A percentile compares a stretch with the other conserved stretches of the same genome.
Conservation (phyloP, 2,329 filamentous ascomycete genomes). For the Blastomyces silverae region DNA sequence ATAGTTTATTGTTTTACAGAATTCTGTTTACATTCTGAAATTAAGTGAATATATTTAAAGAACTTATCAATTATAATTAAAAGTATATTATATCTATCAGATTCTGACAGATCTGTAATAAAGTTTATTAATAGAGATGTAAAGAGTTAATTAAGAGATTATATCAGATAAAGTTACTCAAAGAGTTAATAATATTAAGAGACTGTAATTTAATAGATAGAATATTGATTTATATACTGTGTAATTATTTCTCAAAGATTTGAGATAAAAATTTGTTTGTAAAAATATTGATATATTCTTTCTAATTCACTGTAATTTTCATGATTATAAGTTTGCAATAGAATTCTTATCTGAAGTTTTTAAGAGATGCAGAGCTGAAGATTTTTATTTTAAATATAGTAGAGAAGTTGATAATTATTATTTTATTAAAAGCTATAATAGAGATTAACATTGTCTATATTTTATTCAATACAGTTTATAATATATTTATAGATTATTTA, state of each 20-base stretch:
- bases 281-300: neutral
- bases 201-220: neutral
- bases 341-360: neutral
- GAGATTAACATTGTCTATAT: neutral
- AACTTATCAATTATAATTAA: neutral
- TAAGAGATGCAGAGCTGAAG: too few species aligned
- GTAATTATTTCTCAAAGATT: neutral
- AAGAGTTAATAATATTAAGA: neutral
- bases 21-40: neutral
- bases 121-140: neutral
- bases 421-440: neutral
- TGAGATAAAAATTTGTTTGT: neutral
- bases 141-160: neutral
- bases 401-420: too few species aligned
- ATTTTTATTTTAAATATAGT: too few species aligned
- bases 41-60: neutral
- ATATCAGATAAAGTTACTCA: neutral
- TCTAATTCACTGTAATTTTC: neutral
- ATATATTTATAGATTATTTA: too few species aligned
- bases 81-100: neutral
- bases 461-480: neutral
- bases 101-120: too few species aligned
- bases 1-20: neutral
- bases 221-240: neutral
- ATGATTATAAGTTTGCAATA: neutral